A percentile compares a stretch with the other conserved stretches of the same genome.
These are phyloP conservation scores for Malassezia sympodialis DNA, from an alignment of 1,284 basidiomycete genomes.

Conservation along the genomic window DNA sequence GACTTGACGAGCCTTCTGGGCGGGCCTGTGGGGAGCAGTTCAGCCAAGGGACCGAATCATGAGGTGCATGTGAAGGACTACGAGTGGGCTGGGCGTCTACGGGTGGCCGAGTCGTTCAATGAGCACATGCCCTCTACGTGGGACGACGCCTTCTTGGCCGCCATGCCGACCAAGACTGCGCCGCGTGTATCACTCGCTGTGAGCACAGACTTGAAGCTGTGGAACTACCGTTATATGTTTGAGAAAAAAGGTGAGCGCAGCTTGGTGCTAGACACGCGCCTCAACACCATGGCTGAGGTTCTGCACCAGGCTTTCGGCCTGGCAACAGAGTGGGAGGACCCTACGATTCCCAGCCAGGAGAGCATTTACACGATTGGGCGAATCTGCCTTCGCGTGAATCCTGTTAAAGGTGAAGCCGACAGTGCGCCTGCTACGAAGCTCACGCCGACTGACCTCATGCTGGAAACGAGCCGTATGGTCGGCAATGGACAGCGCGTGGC, in stretches of 20 bases:
- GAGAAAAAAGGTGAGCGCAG: conserved; percentile 40
- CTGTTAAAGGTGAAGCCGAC: neutral
- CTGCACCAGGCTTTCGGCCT: conserved; percentile 29
- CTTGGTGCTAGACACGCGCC: conserved; percentile 33
- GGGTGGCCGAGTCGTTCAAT: conserved; percentile 8
- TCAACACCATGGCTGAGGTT: conserved; percentile 29
- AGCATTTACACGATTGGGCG: conserved; percentile 39
- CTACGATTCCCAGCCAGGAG: conserved; percentile 30
- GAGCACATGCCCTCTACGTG: conserved; percentile 6
- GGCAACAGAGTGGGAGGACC: conserved; percentile 30
- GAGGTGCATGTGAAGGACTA: neutral
- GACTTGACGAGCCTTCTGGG: conserved; percentile 13
- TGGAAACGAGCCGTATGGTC: conserved; percentile 35
- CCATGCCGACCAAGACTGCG: neutral
- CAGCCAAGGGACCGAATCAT: neutral
- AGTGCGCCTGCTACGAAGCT: neutral
- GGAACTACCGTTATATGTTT: conserved; percentile 47
- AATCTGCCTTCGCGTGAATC: conserved; percentile 21
- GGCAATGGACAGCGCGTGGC: conserved; percentile 34
- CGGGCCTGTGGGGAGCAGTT: neutral
- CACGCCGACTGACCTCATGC: conserved; percentile 15
- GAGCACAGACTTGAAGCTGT: conserved; percentile 36
- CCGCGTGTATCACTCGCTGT: conserved; percentile 36
- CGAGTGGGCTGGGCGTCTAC: neutral
- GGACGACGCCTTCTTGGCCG: neutral